Evolutionary conservation across 2,329 filamentous ascomycete genomes (phyloP).

Genomic region (Aspergillus caelatus): DNA sequence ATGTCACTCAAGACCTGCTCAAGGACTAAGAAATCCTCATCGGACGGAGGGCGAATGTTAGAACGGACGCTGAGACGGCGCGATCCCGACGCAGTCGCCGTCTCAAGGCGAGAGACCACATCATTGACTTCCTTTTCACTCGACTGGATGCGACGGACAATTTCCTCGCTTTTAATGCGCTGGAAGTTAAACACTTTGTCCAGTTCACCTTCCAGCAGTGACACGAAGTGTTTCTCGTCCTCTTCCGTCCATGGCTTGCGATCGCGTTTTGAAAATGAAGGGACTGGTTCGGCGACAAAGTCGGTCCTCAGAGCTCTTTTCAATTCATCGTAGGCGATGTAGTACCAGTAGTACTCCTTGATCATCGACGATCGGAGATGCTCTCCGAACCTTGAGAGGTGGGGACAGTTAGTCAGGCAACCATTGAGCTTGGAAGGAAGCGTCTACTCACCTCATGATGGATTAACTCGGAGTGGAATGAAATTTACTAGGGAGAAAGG

Average conservation of each 20-base stretch:
- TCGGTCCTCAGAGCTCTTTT: conserved; percentile 82
- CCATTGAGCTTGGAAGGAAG: not conserved
- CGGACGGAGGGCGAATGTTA: conserved; percentile 57
- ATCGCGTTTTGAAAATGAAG: conserved; percentile 50
- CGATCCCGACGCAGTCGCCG: conserved; percentile 52
- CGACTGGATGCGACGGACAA: conserved; percentile 82
- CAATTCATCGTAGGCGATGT: conserved; percentile 94
- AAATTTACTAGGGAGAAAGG: not conserved
- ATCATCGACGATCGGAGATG: conserved; percentile 95
- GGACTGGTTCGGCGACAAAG: conserved; percentile 57
- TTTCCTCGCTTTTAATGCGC: conserved; percentile 95
- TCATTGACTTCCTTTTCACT: conserved; percentile 89
- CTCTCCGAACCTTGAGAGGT: conserved; percentile 74
- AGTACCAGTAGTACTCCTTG: conserved; percentile 97
- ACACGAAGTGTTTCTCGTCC: conserved; percentile 86
- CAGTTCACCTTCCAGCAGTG: conserved; percentile 83
- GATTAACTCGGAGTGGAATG: not conserved
- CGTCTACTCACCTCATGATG: conserved; percentile 26
- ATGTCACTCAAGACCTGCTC: conserved; percentile 97
- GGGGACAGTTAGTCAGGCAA: conserved; percentile 18
- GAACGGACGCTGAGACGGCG: conserved; percentile 34
- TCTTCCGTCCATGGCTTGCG: conserved; percentile 82
- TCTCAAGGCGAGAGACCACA: conserved; percentile 74
- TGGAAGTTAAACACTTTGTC: conserved; percentile 98
- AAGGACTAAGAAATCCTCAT: conserved; percentile 91